These are phyloP conservation scores for Alliaria petiolata DNA, from an alignment of 345 rosid genomes.

Conservation along the genomic window DNA sequence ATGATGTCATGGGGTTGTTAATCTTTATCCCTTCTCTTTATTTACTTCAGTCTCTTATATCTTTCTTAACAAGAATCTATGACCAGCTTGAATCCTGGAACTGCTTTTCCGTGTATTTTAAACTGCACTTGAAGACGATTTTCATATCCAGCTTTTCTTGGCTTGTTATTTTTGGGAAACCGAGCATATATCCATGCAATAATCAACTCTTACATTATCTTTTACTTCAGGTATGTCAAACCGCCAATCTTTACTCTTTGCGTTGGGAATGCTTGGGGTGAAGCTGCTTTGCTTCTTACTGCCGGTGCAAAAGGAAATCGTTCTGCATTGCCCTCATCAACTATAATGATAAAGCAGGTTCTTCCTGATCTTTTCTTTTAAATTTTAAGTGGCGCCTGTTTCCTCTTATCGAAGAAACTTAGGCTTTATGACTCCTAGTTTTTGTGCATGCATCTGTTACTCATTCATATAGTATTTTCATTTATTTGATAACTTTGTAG, in stretches of 20 bases:
- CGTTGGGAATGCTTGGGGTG: slow-evolving; percentile 99
- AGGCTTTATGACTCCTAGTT: too few relatives aligned
- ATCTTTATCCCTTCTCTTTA: slow-evolving; percentile 13
- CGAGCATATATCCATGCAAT: background rate
- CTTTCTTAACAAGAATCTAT: background rate
- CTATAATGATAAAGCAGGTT: slow-evolving; percentile 43
- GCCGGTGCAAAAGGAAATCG: slow-evolving; percentile 44
- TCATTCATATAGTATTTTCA: background rate
- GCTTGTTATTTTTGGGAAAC: background rate
- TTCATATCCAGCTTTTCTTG: background rate
- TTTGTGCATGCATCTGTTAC: slow-evolving; percentile 6
- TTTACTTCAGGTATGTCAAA: slow-evolving; percentile 56
- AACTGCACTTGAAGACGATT: background rate
- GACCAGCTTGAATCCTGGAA: background rate
- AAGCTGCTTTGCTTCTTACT: slow-evolving; percentile 75
- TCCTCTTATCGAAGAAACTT: too few relatives aligned
- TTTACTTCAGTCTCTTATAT: background rate
- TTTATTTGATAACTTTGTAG: slow-evolving; percentile 43
- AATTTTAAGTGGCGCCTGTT: background rate
- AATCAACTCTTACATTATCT: slow-evolving; percentile 7
- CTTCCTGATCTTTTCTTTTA: slow-evolving; percentile 1
- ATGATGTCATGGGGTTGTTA: slow-evolving; percentile 81
- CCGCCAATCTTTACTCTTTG: slow-evolving; percentile 95
- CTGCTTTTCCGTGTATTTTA: background rate
- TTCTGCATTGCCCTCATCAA: slow-evolving; percentile 40